Evolutionary conservation across 768 basidiomycete genomes (phyloP), one percentile per base, ranked within the genome.

Genomic region (Lactarius sp.): DNA sequence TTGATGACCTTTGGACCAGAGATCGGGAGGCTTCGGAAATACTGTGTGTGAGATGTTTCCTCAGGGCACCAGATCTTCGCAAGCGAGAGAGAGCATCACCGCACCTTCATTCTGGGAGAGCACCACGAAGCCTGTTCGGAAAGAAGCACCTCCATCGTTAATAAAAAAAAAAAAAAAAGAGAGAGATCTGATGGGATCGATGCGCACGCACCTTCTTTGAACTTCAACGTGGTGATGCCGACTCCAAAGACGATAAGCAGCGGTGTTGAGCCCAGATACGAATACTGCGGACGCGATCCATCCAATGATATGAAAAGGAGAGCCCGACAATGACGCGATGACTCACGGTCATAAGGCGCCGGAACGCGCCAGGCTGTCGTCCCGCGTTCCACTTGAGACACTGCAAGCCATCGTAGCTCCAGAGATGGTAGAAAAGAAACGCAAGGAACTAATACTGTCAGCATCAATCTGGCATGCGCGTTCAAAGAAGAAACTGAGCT

Each of bases 301-400:
- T 10, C 16, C 41, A 14, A 47, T 20, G 9, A 27, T 56, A 37
- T 60, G n/a, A 54, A 39, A 36, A 39, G n/a, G 49, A 14, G 44
- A 55, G 16, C 39, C 18, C 13, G 37, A 42, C 16, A 4, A 49
- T 36, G 49, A 44, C 6, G 37, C 14, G 33, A 4, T 33, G n/a
- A 78, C 85, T 31, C 71, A 91, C 88, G n/a, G 88, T 92, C 91
- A 93, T 93, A 71, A 93, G 80, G 56, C 92, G 81, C 75, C 88
- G 92, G 81, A 93, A 93, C 13, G 90, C 85, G 60, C 91, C 91
- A 61, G 87, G 88, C 72, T 89, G 88, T 57, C 88, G 80, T 39
- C 88, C 88, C 14, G 85, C 79, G 71, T 84, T 80, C 88, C 89
- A 91, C 73, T 77, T 81, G 52, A 91, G 74, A 73, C 90, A 91